Evolutionary conservation across 495 filamentous ascomycete genomes (phyloP).

Genomic region (Astrothelium subdiscretum): DNA sequence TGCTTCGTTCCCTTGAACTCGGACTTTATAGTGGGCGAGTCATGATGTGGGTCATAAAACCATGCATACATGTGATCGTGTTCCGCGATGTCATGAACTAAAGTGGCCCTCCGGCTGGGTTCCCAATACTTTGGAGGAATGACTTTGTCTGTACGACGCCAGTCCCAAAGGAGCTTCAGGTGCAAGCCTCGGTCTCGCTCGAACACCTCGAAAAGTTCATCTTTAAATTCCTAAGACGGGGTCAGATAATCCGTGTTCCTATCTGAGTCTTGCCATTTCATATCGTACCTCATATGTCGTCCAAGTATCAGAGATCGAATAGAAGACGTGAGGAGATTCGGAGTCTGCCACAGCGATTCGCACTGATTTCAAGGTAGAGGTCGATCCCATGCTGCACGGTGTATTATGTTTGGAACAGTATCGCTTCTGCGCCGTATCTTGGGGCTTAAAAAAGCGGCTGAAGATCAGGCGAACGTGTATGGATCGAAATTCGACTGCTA

Average conservation of each 20-base stretch:
- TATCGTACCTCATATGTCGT: background rate
- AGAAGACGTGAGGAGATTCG: background rate
- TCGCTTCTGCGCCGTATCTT: background rate
- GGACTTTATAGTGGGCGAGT: background rate
- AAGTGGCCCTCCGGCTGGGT: background rate
- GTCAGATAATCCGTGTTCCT: background rate
- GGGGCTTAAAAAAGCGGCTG: background rate
- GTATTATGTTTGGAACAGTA: background rate
- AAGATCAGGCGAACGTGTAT: too few species aligned
- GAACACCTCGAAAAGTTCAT: background rate
- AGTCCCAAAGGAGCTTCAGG: background rate
- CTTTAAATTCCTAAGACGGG: background rate
- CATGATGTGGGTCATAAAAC: background rate
- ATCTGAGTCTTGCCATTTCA: background rate
- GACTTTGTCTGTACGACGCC: background rate
- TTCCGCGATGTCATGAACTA: background rate
- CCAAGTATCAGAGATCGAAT: background rate
- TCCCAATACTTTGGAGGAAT: background rate
- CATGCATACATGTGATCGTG: background rate
- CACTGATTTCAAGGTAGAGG: background rate
- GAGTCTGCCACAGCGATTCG: background rate
- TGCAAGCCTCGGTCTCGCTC: background rate
- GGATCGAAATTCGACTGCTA: too few species aligned
- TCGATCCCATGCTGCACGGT: background rate
- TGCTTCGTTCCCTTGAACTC: background rate